A percentile compares a stretch with the other conserved stretches of the same genome.
Conservation (phyloP, 2,329 filamentous ascomycete genomes). For the Venturia carpophila region DNA sequence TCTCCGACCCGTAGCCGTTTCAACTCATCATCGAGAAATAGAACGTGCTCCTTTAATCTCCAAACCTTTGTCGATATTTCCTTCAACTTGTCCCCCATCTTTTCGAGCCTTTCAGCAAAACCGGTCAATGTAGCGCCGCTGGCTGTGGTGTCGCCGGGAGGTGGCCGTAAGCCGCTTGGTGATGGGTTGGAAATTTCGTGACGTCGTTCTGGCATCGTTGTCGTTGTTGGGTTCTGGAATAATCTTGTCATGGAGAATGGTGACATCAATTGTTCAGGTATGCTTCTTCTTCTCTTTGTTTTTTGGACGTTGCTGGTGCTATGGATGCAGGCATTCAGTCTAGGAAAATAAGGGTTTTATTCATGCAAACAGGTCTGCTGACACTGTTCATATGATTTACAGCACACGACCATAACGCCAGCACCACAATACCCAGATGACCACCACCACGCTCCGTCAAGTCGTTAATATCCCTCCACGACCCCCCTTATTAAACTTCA, state of each 20-base stretch:
- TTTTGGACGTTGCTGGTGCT: background rate
- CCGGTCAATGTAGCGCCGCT: background rate
- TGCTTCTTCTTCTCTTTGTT: background rate
- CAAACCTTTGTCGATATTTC: background rate
- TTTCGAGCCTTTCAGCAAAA: background rate
- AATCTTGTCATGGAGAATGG: background rate
- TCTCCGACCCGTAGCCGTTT: background rate
- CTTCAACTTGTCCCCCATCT: background rate
- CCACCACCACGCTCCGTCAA: background rate
- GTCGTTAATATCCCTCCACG: background rate
- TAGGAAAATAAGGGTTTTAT: background rate
- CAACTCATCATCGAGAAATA: background rate
- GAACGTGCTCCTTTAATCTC: background rate
- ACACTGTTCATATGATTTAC: background rate
- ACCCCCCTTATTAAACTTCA: background rate
- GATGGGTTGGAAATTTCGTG: background rate
- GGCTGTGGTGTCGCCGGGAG: background rate
- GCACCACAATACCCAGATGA: background rate
- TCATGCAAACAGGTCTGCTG: background rate
- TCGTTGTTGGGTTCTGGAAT: background rate
- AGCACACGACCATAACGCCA: background rate
- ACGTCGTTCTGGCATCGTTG: background rate
- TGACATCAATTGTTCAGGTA: background rate
- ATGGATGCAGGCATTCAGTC: background rate
- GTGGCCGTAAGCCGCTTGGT: background rate